A percentile compares a stretch with the other conserved stretches of the same genome.
phyloP scores from a whole-genome alignment of 139 green algal genomes.

The Chlorella sp. region DNA sequence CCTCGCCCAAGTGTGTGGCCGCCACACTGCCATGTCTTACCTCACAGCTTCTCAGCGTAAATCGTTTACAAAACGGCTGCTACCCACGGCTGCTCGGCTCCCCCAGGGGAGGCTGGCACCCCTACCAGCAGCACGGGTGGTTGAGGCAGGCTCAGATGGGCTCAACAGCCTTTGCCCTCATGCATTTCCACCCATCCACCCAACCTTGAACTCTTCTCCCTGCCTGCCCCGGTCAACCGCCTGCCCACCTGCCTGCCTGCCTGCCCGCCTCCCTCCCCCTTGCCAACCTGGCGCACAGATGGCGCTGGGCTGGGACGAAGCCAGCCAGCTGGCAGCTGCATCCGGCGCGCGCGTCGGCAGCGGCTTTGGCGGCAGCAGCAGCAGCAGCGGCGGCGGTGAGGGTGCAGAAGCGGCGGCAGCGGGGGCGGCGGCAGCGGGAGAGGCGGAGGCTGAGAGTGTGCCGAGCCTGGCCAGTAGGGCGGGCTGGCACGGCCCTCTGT shows the following conservation, averaged over 20 bases:
- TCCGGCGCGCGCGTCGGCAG: not conserved
- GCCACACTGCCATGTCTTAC: no score
- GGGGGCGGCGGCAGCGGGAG: not conserved
- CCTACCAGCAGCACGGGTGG: not conserved
- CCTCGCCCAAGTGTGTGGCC: no score
- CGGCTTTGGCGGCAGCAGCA: not conserved
- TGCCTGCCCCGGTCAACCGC: no score
- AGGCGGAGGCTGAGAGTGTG: not conserved
- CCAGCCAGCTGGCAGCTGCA: not conserved
- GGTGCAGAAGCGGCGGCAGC: not conserved
- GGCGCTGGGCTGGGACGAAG: constrained; percentile 34
- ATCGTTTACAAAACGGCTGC: no score
- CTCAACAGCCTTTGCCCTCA: not conserved
- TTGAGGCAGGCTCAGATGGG: not conserved
- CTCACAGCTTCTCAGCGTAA: no score
- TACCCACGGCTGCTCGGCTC: no score
- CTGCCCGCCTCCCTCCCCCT: no score
- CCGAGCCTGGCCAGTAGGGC: not conserved
- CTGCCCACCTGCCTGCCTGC: no score
- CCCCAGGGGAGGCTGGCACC: no score
- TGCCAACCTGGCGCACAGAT: not conserved
- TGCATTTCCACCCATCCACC: not conserved
- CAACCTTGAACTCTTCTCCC: no score
- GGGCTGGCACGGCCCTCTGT: constrained; percentile 28
- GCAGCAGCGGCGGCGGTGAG: not conserved